phyloP scores from a whole-genome alignment of 2,329 filamentous ascomycete species.

The Claviceps monticola region DNA sequence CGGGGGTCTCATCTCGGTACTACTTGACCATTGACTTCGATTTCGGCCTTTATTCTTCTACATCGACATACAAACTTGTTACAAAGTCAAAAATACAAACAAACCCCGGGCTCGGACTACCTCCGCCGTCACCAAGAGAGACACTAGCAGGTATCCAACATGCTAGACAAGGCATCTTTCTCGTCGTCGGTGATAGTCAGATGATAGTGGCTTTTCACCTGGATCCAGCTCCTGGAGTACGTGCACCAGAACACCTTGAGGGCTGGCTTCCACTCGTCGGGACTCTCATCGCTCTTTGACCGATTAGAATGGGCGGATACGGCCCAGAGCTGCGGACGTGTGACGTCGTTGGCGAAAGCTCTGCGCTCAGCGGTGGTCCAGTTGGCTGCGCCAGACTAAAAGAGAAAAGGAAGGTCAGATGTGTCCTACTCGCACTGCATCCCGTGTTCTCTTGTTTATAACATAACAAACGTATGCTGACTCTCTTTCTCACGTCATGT shows the following conservation, averaged over 20 bases:
- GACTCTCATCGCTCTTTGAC: constrained; percentile 57
- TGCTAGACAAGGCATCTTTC: constrained; percentile 48
- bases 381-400: constrained; percentile 50
- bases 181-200: constrained; percentile 59
- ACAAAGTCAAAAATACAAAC: not conserved
- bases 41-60: not conserved
- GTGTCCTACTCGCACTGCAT: not conserved
- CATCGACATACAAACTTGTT: too few relatives aligned
- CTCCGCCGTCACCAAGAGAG: not conserved
- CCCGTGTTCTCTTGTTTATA: too few relatives aligned
- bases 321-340: constrained; percentile 61
- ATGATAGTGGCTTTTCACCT: constrained; percentile 60
- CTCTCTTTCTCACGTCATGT: not conserved
- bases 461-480: not conserved
- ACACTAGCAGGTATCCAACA: constrained; percentile 19
- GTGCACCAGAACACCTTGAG: constrained; percentile 59
- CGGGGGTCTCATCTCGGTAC: not conserved
- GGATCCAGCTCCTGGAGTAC: constrained; percentile 64
- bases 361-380: constrained; percentile 59
- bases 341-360: constrained; percentile 64
- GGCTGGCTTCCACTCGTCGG: constrained; percentile 65
- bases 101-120: not conserved
- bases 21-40: not conserved
- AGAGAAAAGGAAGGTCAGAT: not conserved
- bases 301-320: constrained; percentile 68